Evolutionary conservation across 371 early-diverging fungal species (phyloP), one percentile per base, ranked within the genome.

Genomic region (Mortierella sp.): DNA sequence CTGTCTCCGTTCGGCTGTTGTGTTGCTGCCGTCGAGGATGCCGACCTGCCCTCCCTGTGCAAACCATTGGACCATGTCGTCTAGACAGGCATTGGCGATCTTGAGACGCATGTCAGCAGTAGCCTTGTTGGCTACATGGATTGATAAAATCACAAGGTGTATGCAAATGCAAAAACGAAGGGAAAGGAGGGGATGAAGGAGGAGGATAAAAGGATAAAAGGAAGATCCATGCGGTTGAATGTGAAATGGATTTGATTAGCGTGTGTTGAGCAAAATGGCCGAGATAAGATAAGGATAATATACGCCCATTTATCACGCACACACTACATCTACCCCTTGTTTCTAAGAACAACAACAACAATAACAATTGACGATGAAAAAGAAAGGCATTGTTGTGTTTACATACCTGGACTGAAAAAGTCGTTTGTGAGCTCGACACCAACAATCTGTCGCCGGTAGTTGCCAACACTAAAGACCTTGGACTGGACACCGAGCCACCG

Each of bases 1-100:
- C 58, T 85, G 86, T 41, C 98, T 90, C 68, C 97, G 90, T 22
- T 89, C 91, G 64, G 89, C 92, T 2, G 96, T 95, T 4, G 95
- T 93, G 84, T 99, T 99, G 53, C 97, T 95, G n/a, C 97, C 98
- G 79, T 99, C 99, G 80, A 95, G 96, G 24, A 97, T 94, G 26
- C 95, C 98, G 40, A 97, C 94, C 79, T 96, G 95, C 0, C 95
- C 96, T 14, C 92, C 94, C n/a, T 80, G 86, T 24, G 89, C 85
- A 48, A 99, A 90, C 94, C 96, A 98, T 16, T 83, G 78, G 26
- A 97, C 89, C 90, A 97, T 92, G 80, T 97, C 98, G 13, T 93
- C 89, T 40, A 98, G 88, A 66, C 96, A 96, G 22, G 89, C 88
- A 65, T 92, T 88, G 29, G 95, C 94, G 22, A 96, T 92, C 71